Percentiles rank a stretch among this genome's conserved stretches.
phyloP scores from a whole-genome alignment of 2,329 filamentous ascomycete species.

The Pseudocercospora musae region DNA sequence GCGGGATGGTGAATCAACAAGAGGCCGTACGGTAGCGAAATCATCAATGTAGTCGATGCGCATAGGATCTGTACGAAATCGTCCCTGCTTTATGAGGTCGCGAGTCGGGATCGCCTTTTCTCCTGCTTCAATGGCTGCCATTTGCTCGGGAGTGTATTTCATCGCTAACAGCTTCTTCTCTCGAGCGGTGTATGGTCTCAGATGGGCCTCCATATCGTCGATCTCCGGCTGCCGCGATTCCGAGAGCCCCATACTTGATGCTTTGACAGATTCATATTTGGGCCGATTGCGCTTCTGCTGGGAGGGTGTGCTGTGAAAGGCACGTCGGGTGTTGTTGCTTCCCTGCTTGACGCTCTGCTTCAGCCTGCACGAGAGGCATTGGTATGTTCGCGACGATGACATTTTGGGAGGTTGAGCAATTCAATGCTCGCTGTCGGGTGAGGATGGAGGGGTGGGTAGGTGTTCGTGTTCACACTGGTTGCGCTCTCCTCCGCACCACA shows the following conservation, averaged over 20 bases:
- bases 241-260: constrained; percentile 35
- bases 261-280: constrained; percentile 44
- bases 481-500: not conserved
- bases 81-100: constrained; percentile 71
- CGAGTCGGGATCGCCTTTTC: constrained; percentile 71
- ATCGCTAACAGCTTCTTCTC: constrained; percentile 61
- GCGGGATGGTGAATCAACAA: constrained; percentile 61
- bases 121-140: constrained; percentile 75
- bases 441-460: constrained; percentile 4
- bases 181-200: constrained; percentile 59
- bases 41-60: constrained; percentile 76
- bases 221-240: constrained; percentile 17
- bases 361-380: constrained; percentile 35
- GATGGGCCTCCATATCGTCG: constrained; percentile 18
- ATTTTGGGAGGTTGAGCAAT: constrained; percentile 12
- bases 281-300: constrained; percentile 36
- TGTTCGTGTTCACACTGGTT: not conserved
- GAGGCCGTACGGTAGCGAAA: constrained; percentile 71
- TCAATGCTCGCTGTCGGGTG: not conserved
- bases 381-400: constrained; percentile 30
- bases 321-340: constrained; percentile 32
- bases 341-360: constrained; percentile 18
- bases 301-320: constrained; percentile 42
- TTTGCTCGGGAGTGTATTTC: constrained; percentile 76
- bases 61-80: constrained; percentile 69